Evolutionary conservation across 257 asterid genomes (phyloP).

Genomic region (Avicennia marina): DNA sequence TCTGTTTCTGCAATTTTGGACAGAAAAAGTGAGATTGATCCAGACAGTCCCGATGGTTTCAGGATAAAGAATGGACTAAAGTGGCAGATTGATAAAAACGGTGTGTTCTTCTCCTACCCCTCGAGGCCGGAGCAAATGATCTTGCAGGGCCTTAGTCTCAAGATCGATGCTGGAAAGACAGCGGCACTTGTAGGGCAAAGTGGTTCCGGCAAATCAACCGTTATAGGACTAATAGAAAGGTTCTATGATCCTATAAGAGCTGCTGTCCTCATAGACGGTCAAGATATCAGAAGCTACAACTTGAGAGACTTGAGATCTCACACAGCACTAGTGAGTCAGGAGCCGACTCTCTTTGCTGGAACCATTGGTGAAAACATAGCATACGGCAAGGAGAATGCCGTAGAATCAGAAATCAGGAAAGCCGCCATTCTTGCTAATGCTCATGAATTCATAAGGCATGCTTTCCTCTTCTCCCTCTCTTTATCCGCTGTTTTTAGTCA

Average conservation of each 20-base stretch:
- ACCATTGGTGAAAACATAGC: constrained; percentile 52
- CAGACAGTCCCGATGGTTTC: constrained; percentile 33
- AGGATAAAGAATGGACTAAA: constrained; percentile 25
- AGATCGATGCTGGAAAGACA: constrained; percentile 52
- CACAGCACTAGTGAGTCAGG: constrained; percentile 71
- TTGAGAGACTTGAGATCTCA: constrained; percentile 55
- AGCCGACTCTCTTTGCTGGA: constrained; percentile 63
- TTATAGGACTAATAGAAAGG: constrained; percentile 61
- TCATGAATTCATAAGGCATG: constrained; percentile 66
- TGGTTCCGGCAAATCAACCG: constrained; percentile 79
- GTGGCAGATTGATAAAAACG: constrained; percentile 44
- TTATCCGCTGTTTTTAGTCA: background rate
- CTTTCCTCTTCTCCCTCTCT: background rate
- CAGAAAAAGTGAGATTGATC: constrained; percentile 49
- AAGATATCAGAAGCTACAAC: constrained; percentile 49
- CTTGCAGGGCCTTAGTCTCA: constrained; percentile 50
- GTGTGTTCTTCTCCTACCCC: constrained; percentile 55
- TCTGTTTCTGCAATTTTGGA: constrained; percentile 51
- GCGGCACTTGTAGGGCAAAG: constrained; percentile 71
- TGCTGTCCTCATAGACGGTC: constrained; percentile 45
- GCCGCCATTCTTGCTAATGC: constrained; percentile 69
- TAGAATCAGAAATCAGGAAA: constrained; percentile 54
- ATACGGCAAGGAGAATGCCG: constrained; percentile 47
- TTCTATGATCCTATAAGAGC: constrained; percentile 71
- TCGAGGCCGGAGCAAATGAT: constrained; percentile 67